These are phyloP conservation scores for Butyriboletus loyo DNA, from an alignment of 768 basidiomycete species.

Conservation along the genomic window DNA sequence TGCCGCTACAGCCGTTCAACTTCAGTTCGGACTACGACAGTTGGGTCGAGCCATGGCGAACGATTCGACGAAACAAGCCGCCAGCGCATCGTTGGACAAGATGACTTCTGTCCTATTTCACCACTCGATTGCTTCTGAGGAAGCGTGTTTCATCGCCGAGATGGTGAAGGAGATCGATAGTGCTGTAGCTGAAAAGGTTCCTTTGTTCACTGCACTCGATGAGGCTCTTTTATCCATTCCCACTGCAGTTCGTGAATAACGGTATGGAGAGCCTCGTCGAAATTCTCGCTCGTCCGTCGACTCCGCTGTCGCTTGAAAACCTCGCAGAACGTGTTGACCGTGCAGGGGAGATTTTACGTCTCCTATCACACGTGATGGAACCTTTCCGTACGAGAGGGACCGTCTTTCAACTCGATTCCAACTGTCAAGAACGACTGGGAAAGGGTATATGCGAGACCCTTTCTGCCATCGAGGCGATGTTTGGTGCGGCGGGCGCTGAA, in stretches of 20 bases:
- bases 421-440: constrained; percentile 55
- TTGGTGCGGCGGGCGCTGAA: constrained; percentile 25
- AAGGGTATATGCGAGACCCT: constrained; percentile 47
- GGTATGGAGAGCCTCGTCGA: constrained; percentile 65
- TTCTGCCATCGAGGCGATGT: constrained; percentile 36
- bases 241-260: constrained; percentile 65
- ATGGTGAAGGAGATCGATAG: constrained; percentile 70
- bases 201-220: neutral
- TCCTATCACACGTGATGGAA: constrained; percentile 65
- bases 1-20: constrained; percentile 74
- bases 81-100: constrained; percentile 62
- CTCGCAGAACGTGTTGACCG: constrained; percentile 45
- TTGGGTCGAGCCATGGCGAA: constrained; percentile 65
- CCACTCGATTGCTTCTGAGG: constrained; percentile 71
- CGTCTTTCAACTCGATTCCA: constrained; percentile 46
- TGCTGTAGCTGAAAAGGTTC: constrained; percentile 65
- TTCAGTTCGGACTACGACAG: constrained; percentile 73
- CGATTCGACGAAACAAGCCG: constrained; percentile 47
- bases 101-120: constrained; percentile 67
- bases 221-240: neutral
- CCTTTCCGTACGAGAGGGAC: constrained; percentile 54
- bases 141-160: constrained; percentile 82
- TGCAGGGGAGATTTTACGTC: constrained; percentile 65
- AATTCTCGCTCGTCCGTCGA: constrained; percentile 40
- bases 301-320: constrained; percentile 24